Evolutionary conservation across 176 grass and related monocot genomes (phyloP), one percentile per base, ranked within the genome.

Genomic region (Hordeum vulgare): DNA sequence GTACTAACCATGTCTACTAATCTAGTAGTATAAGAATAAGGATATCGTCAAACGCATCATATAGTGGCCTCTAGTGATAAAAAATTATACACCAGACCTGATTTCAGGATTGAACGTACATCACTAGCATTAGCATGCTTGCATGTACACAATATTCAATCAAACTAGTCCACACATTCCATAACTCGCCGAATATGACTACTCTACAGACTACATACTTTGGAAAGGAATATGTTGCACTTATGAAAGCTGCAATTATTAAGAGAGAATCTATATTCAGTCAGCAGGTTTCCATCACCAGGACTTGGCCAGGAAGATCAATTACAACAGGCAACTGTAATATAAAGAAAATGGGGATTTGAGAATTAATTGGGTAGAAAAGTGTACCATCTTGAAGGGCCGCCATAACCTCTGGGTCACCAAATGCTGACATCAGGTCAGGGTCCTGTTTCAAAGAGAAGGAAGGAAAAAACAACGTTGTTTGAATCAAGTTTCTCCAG

Each of bases 381-480:
- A 87, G 18, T 49, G 7, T 94, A 97, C 95, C 92, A 69, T 94
- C 95, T 93, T 97, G 95, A 72, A 98, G 88, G 63, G 95, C 95
- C 40, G 84, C 86, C 92, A 93, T 97, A 27, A 95, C 78, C 88
- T 98, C 95, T 34, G 92, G 95, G 69, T 98, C 95, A 80, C 90
- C 68, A 41, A 98, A 93, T 45, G 90, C 92, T 56, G 92, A 65
- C 95, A 95, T 98, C 71, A 95, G 84, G 33, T 95, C 92, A 75
- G 95, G 92, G 79, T 98, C 90, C 92, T 98, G 80, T 84, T 82
- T 45, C 40, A 77, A 10, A 88, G 85, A 74, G 34, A 64, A 39
- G 86, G 0, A 11, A 24, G 0, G 25, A 3, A 3, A 20, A n/a
- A n/a, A n/a, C n/a, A n/a, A 42, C 2, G 3, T 72, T 47, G 9